phyloP scores from a whole-genome alignment of 768 basidiomycete genomes.

The Trametes meyenii region DNA sequence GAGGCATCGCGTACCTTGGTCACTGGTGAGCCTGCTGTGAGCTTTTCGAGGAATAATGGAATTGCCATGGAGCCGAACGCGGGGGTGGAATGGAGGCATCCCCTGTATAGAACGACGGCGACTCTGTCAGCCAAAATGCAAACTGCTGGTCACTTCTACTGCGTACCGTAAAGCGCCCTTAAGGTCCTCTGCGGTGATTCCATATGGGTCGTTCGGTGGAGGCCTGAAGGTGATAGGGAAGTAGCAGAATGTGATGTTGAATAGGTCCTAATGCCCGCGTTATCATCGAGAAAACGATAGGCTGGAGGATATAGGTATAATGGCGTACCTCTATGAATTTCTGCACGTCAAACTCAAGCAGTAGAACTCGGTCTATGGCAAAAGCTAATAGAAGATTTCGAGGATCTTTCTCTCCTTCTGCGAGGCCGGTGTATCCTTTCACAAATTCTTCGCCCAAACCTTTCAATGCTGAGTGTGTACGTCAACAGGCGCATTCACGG shows the following conservation, averaged over 20 bases:
- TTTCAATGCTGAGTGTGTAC: constrained; percentile 58
- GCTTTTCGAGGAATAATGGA: constrained; percentile 89
- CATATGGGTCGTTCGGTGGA: constrained; percentile 91
- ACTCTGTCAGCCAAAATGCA: background rate
- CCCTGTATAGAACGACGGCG: constrained; percentile 38
- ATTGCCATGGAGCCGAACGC: constrained; percentile 83
- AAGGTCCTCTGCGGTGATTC: constrained; percentile 87
- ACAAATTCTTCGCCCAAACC: constrained; percentile 74
- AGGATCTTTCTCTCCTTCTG: constrained; percentile 96
- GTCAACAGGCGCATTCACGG: background rate
- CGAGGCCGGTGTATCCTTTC: constrained; percentile 73
- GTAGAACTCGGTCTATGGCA: constrained; percentile 80
- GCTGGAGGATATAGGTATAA: background rate
- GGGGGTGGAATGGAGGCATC: constrained; percentile 78
- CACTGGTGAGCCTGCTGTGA: constrained; percentile 75
- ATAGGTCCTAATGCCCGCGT: constrained; percentile 55
- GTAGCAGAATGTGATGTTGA: constrained; percentile 96
- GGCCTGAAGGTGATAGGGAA: constrained; percentile 98
- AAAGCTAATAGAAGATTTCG: constrained; percentile 91
- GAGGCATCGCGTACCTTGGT: constrained; percentile 66
- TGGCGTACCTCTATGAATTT: constrained; percentile 72
- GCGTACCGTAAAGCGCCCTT: constrained; percentile 67
- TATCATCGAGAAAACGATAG: background rate
- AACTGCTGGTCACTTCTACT: background rate
- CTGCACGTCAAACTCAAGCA: constrained; percentile 85